Evolutionary conservation across 768 basidiomycete species (phyloP).

Genomic region (Mycena galopus): DNA sequence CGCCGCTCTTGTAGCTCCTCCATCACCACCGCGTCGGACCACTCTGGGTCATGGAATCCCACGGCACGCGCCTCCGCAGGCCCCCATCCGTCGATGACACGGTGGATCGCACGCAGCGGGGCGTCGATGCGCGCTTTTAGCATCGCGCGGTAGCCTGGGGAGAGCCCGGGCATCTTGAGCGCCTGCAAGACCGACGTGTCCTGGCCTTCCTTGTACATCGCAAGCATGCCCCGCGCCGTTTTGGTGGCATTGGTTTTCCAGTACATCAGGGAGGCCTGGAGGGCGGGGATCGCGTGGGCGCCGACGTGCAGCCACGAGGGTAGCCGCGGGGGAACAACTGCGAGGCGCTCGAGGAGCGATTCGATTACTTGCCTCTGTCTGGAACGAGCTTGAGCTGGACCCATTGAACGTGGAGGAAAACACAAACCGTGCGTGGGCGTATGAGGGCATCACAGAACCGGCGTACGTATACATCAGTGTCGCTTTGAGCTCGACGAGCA

Average conservation of each 20-base stretch:
- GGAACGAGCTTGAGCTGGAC: neutral
- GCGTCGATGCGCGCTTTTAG: constrained; percentile 2
- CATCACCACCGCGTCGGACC: constrained; percentile 14
- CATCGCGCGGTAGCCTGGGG: constrained; percentile 5
- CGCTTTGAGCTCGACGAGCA: neutral
- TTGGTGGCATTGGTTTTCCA: constrained; percentile 34
- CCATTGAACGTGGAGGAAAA: neutral
- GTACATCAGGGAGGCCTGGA: constrained; percentile 34
- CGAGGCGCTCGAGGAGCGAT: constrained; percentile 26
- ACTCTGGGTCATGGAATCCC: neutral
- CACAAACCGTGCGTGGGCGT: constrained; percentile 34
- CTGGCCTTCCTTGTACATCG: neutral
- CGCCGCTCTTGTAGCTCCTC: neutral
- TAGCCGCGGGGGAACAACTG: constrained; percentile 28
- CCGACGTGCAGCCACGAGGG: constrained; percentile 41
- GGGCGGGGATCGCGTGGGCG: constrained; percentile 28
- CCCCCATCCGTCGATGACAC: neutral
- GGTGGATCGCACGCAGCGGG: constrained; percentile 6
- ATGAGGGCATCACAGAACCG: neutral
- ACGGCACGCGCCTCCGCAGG: neutral
- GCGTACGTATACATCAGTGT: constrained; percentile 7
- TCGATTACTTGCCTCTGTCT: constrained; percentile 34
- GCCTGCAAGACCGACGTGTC: neutral
- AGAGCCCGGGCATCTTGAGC: constrained; percentile 17
- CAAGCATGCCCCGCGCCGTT: constrained; percentile 30